A percentile compares a stretch with the other conserved stretches of the same genome.
Evolutionary conservation across 495 filamentous ascomycete species (phyloP).

Genomic region (Penicillium bialowiezense): DNA sequence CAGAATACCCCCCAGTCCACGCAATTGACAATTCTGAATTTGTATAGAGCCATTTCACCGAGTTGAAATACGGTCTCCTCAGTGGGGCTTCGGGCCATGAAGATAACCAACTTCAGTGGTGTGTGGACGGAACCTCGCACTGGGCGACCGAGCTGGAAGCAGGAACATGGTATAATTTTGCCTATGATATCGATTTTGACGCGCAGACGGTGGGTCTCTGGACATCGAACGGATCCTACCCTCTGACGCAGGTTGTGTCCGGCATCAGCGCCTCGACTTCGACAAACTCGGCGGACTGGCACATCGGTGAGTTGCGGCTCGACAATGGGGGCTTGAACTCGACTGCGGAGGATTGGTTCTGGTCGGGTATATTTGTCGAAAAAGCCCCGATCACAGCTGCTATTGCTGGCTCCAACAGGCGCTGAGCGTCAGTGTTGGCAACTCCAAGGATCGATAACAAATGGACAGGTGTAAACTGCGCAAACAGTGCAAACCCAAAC

Average conservation of each 20-base stretch:
- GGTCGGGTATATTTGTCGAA: conserved; percentile 71
- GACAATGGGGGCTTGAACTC: conserved; percentile 52
- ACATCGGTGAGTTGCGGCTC: conserved; percentile 67
- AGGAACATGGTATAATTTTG: conserved; percentile 70
- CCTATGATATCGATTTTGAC: conserved; percentile 61
- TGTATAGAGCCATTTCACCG: conserved; percentile 65
- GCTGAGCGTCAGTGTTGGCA: too few relatives aligned
- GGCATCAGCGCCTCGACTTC: conserved; percentile 56
- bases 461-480: not conserved
- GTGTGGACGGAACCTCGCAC: conserved; percentile 47
- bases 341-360: conserved; percentile 64
- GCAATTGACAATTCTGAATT: conserved; percentile 4
- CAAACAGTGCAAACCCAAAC: not conserved
- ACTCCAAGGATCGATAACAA: too few relatives aligned
- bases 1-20: too few relatives aligned
- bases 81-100: conserved; percentile 35
- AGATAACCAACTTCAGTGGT: conserved; percentile 54
- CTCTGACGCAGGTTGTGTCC: conserved; percentile 54
- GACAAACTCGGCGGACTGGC: conserved; percentile 72
- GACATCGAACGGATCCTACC: conserved; percentile 59
- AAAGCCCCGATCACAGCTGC: conserved; percentile 56
- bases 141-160: conserved; percentile 53
- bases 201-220: conserved; percentile 62
- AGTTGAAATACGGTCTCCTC: conserved; percentile 63
- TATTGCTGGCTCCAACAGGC: conserved; percentile 45